These are phyloP conservation scores for Saccharomycopsis guyanensis DNA, from an alignment of 805 yeast species.

Conservation along the genomic window DNA sequence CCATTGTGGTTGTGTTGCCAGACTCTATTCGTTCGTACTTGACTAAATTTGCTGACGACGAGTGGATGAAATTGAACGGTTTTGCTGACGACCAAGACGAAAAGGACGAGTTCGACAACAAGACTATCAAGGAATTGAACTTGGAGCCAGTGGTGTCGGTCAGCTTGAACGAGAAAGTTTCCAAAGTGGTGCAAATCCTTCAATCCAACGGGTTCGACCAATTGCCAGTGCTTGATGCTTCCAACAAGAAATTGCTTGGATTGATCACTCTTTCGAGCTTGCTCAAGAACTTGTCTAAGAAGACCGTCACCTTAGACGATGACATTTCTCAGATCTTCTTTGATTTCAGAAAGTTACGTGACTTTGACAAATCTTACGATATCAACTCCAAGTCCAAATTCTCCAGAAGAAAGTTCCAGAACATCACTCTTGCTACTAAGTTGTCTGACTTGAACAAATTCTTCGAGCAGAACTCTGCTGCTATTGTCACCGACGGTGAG, in stretches of 20 bases:
- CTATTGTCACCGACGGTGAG: conserved; percentile 67
- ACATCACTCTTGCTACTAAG: conserved; percentile 58
- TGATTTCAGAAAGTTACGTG: conserved; percentile 67
- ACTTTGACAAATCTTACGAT: conserved; percentile 52
- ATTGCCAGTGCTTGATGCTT: conserved; percentile 58
- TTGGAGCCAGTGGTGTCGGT: conserved; percentile 79
- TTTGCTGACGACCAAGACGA: conserved; percentile 48
- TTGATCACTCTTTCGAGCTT: conserved; percentile 69
- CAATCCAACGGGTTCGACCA: conserved; percentile 79
- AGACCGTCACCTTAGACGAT: conserved; percentile 47
- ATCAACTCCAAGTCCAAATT: conserved; percentile 52
- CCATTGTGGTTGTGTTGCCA: conserved; percentile 75
- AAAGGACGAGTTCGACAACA: conserved; percentile 31
- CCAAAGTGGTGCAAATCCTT: conserved; percentile 59
- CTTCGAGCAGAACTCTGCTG: conserved; percentile 80
- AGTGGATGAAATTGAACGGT: conserved; percentile 78
- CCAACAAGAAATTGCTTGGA: conserved; percentile 58
- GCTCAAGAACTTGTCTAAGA: conserved; percentile 57
- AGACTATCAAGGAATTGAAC: conserved; percentile 59
- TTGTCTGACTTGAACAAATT: conserved; percentile 64
- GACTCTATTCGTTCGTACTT: conserved; percentile 82
- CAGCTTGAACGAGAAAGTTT: conserved; percentile 47
- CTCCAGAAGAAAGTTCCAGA: conserved; percentile 46
- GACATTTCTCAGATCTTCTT: conserved; percentile 53
- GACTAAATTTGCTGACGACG: conserved; percentile 84